Percentiles rank a stretch among this genome's conserved stretches.
phyloP scores from a whole-genome alignment of 192 early-diverging fungal species.

The Entophlyctis luteolus region DNA sequence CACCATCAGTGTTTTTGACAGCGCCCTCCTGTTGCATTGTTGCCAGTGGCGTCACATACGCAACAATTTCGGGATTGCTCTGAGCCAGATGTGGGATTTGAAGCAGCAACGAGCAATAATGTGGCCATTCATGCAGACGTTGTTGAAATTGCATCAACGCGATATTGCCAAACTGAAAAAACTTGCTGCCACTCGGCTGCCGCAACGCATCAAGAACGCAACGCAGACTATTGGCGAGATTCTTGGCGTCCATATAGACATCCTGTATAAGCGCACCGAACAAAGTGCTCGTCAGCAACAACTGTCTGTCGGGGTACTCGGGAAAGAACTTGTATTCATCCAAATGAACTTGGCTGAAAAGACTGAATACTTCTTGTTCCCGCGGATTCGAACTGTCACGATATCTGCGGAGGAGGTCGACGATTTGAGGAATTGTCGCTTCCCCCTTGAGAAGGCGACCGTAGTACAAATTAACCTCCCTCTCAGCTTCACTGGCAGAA shows the following conservation, averaged over 20 bases:
- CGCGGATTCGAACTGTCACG: conserved; percentile 70
- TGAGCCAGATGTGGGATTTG: conserved; percentile 82
- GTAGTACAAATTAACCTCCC: conserved; percentile 69
- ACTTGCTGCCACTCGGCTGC: conserved; percentile 68
- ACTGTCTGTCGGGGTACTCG: conserved; percentile 90
- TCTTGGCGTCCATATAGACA: conserved; percentile 73
- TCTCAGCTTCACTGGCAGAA: conserved; percentile 59
- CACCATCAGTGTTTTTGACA: not conserved
- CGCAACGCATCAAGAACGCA: conserved; percentile 85
- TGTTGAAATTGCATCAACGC: conserved; percentile 79
- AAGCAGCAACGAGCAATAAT: conserved; percentile 76
- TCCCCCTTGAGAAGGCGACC: conserved; percentile 75
- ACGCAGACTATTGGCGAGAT: conserved; percentile 82
- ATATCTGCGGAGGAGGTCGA: conserved; percentile 75
- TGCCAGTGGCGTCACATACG: conserved; percentile 44
- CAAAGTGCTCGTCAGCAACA: conserved; percentile 80
- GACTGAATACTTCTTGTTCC: conserved; percentile 80
- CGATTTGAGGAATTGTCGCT: conserved; percentile 75
- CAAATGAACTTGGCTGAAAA: conserved; percentile 89
- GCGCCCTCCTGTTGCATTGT: not conserved
- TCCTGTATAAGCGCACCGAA: conserved; percentile 89
- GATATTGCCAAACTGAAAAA: conserved; percentile 87
- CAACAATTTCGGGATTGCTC: conserved; percentile 67
- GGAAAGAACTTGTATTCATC: conserved; percentile 95
- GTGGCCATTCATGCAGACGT: conserved; percentile 85